Evolutionary conservation across 2,329 filamentous ascomycete genomes (phyloP), one percentile per base, ranked within the genome.

Genomic region (Myriosclerotinia scirpicola): DNA sequence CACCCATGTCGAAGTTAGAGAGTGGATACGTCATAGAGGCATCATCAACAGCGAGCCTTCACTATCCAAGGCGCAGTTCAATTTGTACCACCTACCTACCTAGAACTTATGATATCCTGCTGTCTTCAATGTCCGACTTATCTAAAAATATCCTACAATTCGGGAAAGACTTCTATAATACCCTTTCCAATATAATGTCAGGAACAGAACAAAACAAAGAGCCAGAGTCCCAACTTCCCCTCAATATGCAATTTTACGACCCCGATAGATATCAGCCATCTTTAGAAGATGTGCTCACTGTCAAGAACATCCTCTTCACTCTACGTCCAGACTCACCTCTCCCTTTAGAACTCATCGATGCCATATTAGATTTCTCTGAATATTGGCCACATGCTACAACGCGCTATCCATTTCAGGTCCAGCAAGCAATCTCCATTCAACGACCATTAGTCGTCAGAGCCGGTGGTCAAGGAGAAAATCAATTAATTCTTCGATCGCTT

Each of bases 321-420:
- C 4, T 89, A n/a, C 73, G 72, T 36, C 78, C 79, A 63, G 77
- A 75, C 14, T 75, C 77, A 8, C 74, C 74, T 2, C 76, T 89
- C 1, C 86, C 87, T 0, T 74, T 79, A 1, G 86, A 88, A 68
- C 67, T 89, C 0, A 77, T 86, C 48, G 82, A 88, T 71, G 74
- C 76, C 55, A 81, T 89, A 55, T 75, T 88, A 64, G 86, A 89
- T 71, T 74, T 79, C 38, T 87, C 85, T 65, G 85, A 88, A 75
- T 89, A 88, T 75, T 89, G 87, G 86, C 82, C 82, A 17, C 82
- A 83, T 70, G 76, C 77, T 0, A 73, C 77, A 12, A 75, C 75
- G 15, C 68, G 38, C 6, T 34, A 26, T 56, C 34, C 34, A 30
- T 17, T 60, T 38, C 46, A n/a, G 3, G 14, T 38, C 3, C n/a